phyloP scores from a whole-genome alignment of 352 stramenopile species.

The Phytopythium montanum region DNA sequence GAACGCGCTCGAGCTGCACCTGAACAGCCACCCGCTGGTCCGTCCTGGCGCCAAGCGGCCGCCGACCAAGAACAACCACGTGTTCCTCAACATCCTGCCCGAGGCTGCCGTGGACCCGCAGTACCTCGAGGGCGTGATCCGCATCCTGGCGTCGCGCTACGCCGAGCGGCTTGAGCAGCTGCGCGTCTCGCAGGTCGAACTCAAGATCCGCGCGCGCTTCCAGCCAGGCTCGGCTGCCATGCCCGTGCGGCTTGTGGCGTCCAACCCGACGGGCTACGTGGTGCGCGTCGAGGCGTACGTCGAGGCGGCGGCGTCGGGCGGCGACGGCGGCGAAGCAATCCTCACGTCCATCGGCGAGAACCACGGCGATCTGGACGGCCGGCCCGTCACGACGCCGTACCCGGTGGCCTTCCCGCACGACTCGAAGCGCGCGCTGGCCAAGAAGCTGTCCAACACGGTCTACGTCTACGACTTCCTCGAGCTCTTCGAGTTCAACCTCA shows the following conservation, averaged over 20 bases:
- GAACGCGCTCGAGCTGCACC: conserved; percentile 95
- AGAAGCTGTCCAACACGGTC: conserved; percentile 96
- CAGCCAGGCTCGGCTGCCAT: conserved; percentile 92
- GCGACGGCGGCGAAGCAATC: conserved; percentile 72
- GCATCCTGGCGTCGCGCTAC: conserved; percentile 84
- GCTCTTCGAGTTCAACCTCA: conserved; percentile 96
- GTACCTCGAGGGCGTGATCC: conserved; percentile 96
- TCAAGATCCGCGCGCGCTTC: conserved; percentile 95
- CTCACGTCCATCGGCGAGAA: conserved; percentile 90
- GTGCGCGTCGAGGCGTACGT: conserved; percentile 99
- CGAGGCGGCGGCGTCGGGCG: conserved; percentile 87
- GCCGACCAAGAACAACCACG: conserved; percentile 96
- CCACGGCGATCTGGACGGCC: conserved; percentile 93
- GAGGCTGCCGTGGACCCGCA: conserved; percentile 93
- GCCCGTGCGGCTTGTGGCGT: conserved; percentile 94
- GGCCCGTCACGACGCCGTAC: conserved; percentile 96
- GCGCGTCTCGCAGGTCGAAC: conserved; percentile 95
- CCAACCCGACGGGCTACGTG: conserved; percentile 98
- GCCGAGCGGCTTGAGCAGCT: conserved; percentile 90
- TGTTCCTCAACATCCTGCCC: conserved; percentile 98
- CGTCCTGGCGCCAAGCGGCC: conserved; percentile 46
- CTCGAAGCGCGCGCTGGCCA: conserved; percentile 89
- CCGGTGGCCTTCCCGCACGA: conserved; percentile 95
- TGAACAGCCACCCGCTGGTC: conserved; percentile 90
- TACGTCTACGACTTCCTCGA: conserved; percentile 99